Percentiles rank a stretch among this genome's conserved stretches.
phyloP scores from a whole-genome alignment of 2,329 filamentous ascomycete genomes.

The Trichoderma arundinaceum region DNA sequence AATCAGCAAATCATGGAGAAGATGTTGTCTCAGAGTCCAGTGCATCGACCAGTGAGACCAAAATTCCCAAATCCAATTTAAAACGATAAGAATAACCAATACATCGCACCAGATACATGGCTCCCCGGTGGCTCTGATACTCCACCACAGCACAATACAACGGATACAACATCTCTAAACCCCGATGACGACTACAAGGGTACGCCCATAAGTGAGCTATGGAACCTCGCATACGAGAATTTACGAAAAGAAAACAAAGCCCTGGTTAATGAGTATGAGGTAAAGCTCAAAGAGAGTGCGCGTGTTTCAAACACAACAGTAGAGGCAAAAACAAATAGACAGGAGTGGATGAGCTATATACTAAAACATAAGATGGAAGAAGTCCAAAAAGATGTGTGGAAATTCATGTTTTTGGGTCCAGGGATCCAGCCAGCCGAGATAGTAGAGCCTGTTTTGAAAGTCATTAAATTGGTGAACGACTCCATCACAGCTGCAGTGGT shows the following conservation, averaged over 20 bases:
- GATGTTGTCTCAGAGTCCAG: background rate
- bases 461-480: background rate
- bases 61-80: background rate
- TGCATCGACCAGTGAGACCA: background rate
- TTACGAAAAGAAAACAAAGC: background rate
- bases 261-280: background rate
- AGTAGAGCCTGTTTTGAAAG: background rate
- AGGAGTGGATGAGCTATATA: background rate
- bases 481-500: background rate
- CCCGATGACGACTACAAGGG: background rate
- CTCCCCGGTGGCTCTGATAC: background rate
- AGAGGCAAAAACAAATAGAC: background rate
- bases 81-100: background rate
- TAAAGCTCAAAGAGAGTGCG: background rate
- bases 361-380: background rate
- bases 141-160: background rate
- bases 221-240: conserved; percentile 20
- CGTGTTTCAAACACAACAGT: background rate
- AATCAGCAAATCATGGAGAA: background rate
- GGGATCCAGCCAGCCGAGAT: background rate
- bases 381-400: conserved; percentile 4
- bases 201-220: conserved; percentile 1
- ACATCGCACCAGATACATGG: background rate
- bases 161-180: background rate
- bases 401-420: background rate